These are phyloP conservation scores for Ramularia endophylla DNA, from an alignment of 2,329 filamentous ascomycete genomes.

Conservation along the genomic window DNA sequence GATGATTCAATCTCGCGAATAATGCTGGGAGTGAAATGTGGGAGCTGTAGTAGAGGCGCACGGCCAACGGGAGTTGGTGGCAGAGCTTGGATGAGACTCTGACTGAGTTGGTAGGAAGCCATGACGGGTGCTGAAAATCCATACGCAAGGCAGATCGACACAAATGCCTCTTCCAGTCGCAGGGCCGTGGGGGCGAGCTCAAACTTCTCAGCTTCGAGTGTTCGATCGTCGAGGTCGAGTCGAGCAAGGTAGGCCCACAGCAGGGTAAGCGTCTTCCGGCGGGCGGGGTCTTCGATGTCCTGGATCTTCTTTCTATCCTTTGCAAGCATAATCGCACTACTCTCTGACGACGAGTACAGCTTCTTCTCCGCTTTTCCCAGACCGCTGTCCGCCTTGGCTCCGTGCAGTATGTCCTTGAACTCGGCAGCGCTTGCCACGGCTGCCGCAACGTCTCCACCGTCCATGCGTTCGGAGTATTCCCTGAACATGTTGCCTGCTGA, in stretches of 20 bases:
- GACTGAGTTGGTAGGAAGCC: constrained; percentile 72
- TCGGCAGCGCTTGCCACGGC: constrained; percentile 83
- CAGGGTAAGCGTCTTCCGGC: constrained; percentile 80
- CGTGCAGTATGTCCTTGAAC: constrained; percentile 69
- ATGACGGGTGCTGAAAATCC: constrained; percentile 77
- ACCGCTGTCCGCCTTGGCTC: constrained; percentile 71
- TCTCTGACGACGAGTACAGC: constrained; percentile 53
- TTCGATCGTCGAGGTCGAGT: constrained; percentile 71
- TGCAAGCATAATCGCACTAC: constrained; percentile 54
- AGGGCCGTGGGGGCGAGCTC: constrained; percentile 83
- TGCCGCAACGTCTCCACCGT: constrained; percentile 70
- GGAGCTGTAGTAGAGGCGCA: constrained; percentile 77
- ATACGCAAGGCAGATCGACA: constrained; percentile 80
- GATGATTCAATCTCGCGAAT: constrained; percentile 56
- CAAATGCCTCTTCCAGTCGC: constrained; percentile 78
- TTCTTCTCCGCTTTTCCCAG: constrained; percentile 78
- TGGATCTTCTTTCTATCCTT: constrained; percentile 74
- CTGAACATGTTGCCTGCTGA: constrained; percentile 93
- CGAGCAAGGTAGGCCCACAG: constrained; percentile 95
- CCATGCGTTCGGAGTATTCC: constrained; percentile 80
- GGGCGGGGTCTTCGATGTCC: constrained; percentile 70
- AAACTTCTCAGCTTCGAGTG: constrained; percentile 78
- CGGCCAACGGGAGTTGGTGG: constrained; percentile 60
- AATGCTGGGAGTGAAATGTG: constrained; percentile 66
- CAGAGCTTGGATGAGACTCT: constrained; percentile 85